Evolutionary conservation across 1,284 basidiomycete species (phyloP).

Genomic region (Marasmius oreades): DNA sequence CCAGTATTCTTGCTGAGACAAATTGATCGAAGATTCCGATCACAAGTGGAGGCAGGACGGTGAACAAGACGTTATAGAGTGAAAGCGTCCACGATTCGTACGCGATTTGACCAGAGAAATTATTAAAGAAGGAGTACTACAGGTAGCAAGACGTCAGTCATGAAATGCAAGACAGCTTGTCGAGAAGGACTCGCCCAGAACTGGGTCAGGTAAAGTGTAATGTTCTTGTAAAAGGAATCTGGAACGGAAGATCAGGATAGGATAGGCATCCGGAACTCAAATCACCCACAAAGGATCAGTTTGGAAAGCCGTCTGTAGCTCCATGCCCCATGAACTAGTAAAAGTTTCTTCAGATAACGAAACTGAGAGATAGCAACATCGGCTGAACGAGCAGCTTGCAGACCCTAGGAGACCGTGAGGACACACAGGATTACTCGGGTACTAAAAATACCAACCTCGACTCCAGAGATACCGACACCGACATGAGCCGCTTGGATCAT

Average conservation of each 20-base stretch:
- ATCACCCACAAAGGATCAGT: slow-evolving; percentile 82
- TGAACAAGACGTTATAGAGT: slow-evolving; percentile 91
- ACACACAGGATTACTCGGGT: neutral
- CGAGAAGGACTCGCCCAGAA: slow-evolving; percentile 75
- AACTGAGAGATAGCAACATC: slow-evolving; percentile 99
- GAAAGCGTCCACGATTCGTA: slow-evolving; percentile 99
- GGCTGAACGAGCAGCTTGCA: slow-evolving; percentile 95
- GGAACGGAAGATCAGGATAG: slow-evolving; percentile 6
- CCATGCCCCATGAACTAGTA: slow-evolving; percentile 98
- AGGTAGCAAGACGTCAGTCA: neutral
- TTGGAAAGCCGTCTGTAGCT: slow-evolving; percentile 95
- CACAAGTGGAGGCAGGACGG: slow-evolving; percentile 93
- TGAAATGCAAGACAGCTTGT: neutral
- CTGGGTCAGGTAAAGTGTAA: slow-evolving; percentile 95
- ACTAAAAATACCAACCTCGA: slow-evolving; percentile 63
- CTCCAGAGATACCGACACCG: slow-evolving; percentile 96
- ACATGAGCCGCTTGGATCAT: slow-evolving; percentile 98
- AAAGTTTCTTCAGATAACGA: slow-evolving; percentile 91
- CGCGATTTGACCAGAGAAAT: slow-evolving; percentile 97
- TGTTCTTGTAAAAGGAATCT: slow-evolving; percentile 98
- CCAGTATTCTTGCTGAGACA: slow-evolving; percentile 93
- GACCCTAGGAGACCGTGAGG: slow-evolving; percentile 50
- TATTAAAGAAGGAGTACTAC: slow-evolving; percentile 97
- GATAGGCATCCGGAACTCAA: neutral
- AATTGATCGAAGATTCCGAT: slow-evolving; percentile 99